Evolutionary conservation across 2,329 filamentous ascomycete genomes (phyloP).

Genomic region (Colletotrichum plurivorum): DNA sequence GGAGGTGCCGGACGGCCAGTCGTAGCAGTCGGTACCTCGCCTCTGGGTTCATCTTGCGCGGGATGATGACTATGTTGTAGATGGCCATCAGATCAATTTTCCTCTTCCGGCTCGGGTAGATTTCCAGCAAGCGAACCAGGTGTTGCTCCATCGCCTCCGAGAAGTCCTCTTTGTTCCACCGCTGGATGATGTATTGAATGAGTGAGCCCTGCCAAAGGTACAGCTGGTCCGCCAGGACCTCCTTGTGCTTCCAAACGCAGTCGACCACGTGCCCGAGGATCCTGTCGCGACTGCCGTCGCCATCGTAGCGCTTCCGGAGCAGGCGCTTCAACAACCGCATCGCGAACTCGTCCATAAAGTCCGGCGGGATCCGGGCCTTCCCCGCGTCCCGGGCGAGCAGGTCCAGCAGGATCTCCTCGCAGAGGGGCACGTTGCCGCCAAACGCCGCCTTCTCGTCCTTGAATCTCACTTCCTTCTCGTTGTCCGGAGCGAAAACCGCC

Average conservation of each 20-base stretch:
- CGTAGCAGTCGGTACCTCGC: neutral
- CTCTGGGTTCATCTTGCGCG: neutral
- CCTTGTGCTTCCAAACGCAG: neutral
- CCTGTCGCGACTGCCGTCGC: slow-evolving; percentile 31
- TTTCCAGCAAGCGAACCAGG: neutral
- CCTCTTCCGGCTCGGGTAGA: too few relatives aligned
- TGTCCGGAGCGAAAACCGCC: neutral
- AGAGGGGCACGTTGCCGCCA: slow-evolving; percentile 1
- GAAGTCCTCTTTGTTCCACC: neutral
- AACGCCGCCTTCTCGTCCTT: neutral
- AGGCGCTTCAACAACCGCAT: slow-evolving; percentile 44
- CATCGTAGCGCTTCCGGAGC: slow-evolving; percentile 29
- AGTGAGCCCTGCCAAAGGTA: neutral
- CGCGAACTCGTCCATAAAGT: slow-evolving; percentile 42
- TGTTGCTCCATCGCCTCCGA: neutral
- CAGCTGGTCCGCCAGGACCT: neutral
- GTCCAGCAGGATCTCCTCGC: neutral
- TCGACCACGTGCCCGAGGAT: slow-evolving; percentile 40
- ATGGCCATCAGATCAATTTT: too few relatives aligned
- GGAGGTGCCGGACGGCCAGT: neutral
- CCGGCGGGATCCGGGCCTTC: slow-evolving; percentile 26
- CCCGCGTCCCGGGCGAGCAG: neutral
- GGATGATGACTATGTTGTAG: neutral
- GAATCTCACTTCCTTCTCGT: neutral
- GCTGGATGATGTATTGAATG: neutral